Evolutionary conservation across 1,284 basidiomycete genomes (phyloP).

Genomic region (Cryptococcus sp.): DNA sequence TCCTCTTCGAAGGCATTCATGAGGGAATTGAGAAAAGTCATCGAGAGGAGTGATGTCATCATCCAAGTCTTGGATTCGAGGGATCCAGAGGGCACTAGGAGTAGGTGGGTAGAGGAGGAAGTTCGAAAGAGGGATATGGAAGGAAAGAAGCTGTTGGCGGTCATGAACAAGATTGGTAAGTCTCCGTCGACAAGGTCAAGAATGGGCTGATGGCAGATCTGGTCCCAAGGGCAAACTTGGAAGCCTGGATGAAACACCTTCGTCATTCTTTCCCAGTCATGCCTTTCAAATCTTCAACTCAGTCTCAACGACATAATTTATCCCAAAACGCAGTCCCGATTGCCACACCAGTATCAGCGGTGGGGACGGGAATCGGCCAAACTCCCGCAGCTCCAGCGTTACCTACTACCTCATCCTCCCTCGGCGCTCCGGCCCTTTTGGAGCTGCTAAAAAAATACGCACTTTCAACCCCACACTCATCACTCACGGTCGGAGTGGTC

Average conservation of each 20-base stretch:
- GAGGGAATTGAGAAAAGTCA: conserved; percentile 78
- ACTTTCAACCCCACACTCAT: conserved; percentile 59
- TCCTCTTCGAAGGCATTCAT: conserved; percentile 62
- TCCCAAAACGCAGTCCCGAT: conserved; percentile 49
- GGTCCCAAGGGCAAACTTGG: conserved; percentile 81
- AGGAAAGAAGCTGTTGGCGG: conserved; percentile 82
- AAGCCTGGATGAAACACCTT: conserved; percentile 84
- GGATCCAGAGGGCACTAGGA: conserved; percentile 85
- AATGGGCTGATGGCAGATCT: conserved; percentile 66
- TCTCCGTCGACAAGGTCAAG: conserved; percentile 12
- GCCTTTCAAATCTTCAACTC: conserved; percentile 85
- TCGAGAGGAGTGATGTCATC: conserved; percentile 88
- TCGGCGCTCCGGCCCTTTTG: conserved; percentile 60
- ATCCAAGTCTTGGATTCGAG: conserved; percentile 76
- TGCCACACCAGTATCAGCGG: conserved; percentile 26
- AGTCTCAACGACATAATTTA: conserved; percentile 72
- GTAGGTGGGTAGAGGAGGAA: conserved; percentile 83
- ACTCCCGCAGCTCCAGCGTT: conserved; percentile 30
- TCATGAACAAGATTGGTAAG: conserved; percentile 88
- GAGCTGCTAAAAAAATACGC: conserved; percentile 90
- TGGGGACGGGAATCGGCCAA: conserved; percentile 42
- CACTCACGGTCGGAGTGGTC: conserved; percentile 86
- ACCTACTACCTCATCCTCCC: conserved; percentile 63
- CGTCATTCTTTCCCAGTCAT: conserved; percentile 89
- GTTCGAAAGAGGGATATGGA: conserved; percentile 75